Percentiles rank a stretch among this genome's conserved stretches.
Conservation (phyloP, 768 basidiomycete genomes). For the Amanita inopinata region DNA sequence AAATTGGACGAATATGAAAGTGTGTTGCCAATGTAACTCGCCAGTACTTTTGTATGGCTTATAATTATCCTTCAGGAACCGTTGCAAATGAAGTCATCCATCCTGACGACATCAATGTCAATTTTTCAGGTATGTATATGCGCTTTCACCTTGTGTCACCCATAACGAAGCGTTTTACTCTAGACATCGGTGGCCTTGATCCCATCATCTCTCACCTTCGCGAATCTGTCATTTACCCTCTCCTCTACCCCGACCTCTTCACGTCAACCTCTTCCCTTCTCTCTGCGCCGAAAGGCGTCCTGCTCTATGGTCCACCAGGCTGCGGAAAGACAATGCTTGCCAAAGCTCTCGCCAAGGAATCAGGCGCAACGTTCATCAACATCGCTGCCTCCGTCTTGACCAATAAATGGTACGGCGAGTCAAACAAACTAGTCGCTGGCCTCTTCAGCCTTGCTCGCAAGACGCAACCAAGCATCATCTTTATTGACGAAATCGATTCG, state of each 20-base stretch:
- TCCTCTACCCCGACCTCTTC: conserved; percentile 87
- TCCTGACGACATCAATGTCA: conserved; percentile 76
- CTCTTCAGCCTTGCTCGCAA: conserved; percentile 91
- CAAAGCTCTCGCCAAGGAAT: conserved; percentile 95
- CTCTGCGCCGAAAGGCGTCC: conserved; percentile 89
- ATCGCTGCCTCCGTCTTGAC: conserved; percentile 37
- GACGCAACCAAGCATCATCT: conserved; percentile 92
- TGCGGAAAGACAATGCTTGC: conserved; percentile 99
- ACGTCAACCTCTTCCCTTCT: conserved; percentile 71
- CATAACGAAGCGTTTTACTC: conserved; percentile 10
- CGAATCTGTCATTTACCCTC: conserved; percentile 93
- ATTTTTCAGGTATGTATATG: conserved; percentile 52
- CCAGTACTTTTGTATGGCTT: background rate
- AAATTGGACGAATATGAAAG: conserved; percentile 89
- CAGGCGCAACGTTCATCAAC: conserved; percentile 89
- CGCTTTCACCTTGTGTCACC: background rate
- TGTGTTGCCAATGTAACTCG: conserved; percentile 24
- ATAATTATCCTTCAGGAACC: conserved; percentile 35
- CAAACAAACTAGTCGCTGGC: conserved; percentile 90
- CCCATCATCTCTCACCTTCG: conserved; percentile 81
- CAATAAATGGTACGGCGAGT: conserved; percentile 42
- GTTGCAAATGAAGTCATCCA: conserved; percentile 92
- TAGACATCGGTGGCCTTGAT: conserved; percentile 91
- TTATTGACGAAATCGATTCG: conserved; percentile 98
- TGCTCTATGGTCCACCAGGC: conserved; percentile 93